phyloP scores from a whole-genome alignment of 805 yeast species.

The Starmerella floris region DNA sequence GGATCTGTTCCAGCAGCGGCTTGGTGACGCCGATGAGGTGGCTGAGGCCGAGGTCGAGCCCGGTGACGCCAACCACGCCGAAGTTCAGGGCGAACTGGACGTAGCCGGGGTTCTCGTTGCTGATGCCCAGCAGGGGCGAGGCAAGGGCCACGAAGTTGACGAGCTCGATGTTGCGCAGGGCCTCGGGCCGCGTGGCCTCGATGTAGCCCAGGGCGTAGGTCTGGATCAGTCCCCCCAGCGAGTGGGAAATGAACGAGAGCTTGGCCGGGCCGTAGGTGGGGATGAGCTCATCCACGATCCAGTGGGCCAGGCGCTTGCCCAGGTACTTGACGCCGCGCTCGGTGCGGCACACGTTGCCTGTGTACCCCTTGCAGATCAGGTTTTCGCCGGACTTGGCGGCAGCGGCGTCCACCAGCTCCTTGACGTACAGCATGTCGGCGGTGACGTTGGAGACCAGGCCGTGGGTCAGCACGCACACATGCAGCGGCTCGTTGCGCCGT shows the following conservation, averaged over 20 bases:
- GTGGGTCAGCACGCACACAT: conserved; percentile 75
- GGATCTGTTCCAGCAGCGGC: conserved; percentile 64
- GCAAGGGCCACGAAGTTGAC: conserved; percentile 73
- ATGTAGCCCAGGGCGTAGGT: conserved; percentile 81
- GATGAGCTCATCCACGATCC: conserved; percentile 43
- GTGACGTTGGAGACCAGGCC: conserved; percentile 84
- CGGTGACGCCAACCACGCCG: conserved; percentile 86
- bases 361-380: conserved; percentile 67
- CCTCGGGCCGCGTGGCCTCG: conserved; percentile 45
- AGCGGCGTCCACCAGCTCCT: conserved; percentile 57
- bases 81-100: conserved; percentile 72
- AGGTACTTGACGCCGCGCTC: conserved; percentile 75
- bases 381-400: conserved; percentile 40
- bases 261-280: conserved; percentile 36
- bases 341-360: conserved; percentile 75
- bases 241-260: conserved; percentile 84
- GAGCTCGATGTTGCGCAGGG: conserved; percentile 55
- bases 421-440: conserved; percentile 78
- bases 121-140: conserved; percentile 76
- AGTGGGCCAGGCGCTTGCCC: conserved; percentile 71
- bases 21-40: conserved; percentile 28
- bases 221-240: conserved; percentile 86
- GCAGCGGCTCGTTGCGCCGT: conserved; percentile 44
- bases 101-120: conserved; percentile 75
- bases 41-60: conserved; percentile 71